phyloP scores from a whole-genome alignment of 2,329 filamentous ascomycete genomes.

The Knufia fluminis region DNA sequence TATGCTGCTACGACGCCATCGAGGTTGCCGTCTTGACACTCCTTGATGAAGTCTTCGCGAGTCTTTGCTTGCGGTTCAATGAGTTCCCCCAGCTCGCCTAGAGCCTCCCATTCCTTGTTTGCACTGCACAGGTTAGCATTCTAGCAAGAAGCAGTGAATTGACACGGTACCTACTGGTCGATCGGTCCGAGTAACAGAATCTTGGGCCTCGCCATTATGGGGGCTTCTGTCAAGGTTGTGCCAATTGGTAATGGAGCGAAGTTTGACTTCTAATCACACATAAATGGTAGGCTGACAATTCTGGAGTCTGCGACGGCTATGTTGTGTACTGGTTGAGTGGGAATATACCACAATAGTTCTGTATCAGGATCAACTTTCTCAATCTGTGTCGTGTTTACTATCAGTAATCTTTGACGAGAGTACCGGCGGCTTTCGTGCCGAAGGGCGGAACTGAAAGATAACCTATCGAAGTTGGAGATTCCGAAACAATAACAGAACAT shows the following conservation, averaged over 20 bases:
- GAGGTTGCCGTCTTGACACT: slow-evolving; percentile 57
- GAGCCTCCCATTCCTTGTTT: slow-evolving; percentile 52
- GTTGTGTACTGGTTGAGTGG: too few species aligned
- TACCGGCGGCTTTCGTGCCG: too few species aligned
- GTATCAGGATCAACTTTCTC: too few species aligned
- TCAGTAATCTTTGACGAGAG: too few species aligned
- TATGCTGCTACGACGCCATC: slow-evolving; percentile 58
- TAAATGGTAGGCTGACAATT: too few species aligned
- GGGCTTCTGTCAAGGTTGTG: not conserved
- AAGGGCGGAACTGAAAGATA: too few species aligned
- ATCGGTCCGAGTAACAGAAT: slow-evolving; percentile 56
- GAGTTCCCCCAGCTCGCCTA: slow-evolving; percentile 56
- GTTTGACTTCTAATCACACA: not conserved
- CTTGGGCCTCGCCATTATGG: slow-evolving; percentile 38
- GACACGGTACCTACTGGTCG: slow-evolving; percentile 45
- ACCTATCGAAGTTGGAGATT: too few species aligned
- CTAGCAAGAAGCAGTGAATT: slow-evolving; percentile 1
- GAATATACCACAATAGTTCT: too few species aligned
- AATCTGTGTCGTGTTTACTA: too few species aligned
- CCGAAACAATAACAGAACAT: too few species aligned
- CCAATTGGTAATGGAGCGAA: not conserved
- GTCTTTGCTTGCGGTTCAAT: slow-evolving; percentile 52
- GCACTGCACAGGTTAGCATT: slow-evolving; percentile 36
- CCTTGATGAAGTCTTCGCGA: slow-evolving; percentile 58
- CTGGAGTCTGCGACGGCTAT: too few species aligned